Base-by-base conservation (phyloP, 768 basidiomycete genomes). In the Mycena rosella region DNA sequence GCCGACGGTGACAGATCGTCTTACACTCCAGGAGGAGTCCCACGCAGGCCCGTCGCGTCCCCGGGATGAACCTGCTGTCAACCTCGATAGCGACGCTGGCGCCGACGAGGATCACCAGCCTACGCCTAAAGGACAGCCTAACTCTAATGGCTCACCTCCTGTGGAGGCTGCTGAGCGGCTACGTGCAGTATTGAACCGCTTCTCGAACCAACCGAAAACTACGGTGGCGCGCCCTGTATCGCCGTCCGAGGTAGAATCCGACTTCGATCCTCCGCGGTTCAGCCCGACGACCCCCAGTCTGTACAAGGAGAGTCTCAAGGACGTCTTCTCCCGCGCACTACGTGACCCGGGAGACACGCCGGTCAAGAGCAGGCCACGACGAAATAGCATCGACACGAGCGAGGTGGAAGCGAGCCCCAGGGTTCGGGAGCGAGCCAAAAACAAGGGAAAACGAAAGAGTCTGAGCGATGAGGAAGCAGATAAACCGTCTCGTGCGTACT, bases 381-480 rank as follows among this genome's bases (percentile, higher is more conserved):
- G 88, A 74, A 89, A 87, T 71, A 91, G 89, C 74, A 82, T 89
- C 53, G 88, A 88, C 72, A 74, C 77, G 9, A 89, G 89, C 72
- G 88, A 89, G 60, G 85, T 87, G 44, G 89, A 91, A 60, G 80
- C 81, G 17, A 88, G 82, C 52, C 87, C 89, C 1, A 79, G 81
- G 72, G 76, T 84, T 44, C 73, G 76, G 63, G 82, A 84, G 62
- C 78, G 82, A 64, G 76, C 78, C 26, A 80, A 77, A 61, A 80
- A 78, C 65, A 89, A 84, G 76, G 84, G 82, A 13, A 87, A 89
- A 66, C 82, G 87, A 40, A 83, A 80, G 70, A 92, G 89, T 73
- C 66, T 89, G 70, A 91, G 90, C 72, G 91, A 92, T 70, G 91
- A 92, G 73, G 91, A 92, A 73, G 76, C 79, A 3, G 90, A 90